Percentiles rank a stretch among this genome's conserved stretches.
These are phyloP conservation scores for Cladorrhinum sp. DNA, from an alignment of 2,329 filamentous ascomycete genomes.

Conservation along the genomic window DNA sequence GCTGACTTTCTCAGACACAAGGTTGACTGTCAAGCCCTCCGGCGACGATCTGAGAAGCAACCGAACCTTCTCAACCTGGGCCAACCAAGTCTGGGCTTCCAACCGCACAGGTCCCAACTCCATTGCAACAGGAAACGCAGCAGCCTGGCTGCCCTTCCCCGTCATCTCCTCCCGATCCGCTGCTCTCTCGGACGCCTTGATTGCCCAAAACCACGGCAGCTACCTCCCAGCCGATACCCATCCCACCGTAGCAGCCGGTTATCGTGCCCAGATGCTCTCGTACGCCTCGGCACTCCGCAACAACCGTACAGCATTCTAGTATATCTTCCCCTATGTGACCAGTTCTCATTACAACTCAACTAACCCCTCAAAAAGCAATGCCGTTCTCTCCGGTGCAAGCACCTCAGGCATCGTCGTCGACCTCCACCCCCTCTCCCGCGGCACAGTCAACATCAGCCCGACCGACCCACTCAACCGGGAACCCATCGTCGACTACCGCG, in stretches of 20 bases:
- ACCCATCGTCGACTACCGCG: slow-evolving; percentile 39
- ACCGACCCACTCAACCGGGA: slow-evolving; percentile 33
- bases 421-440: slow-evolving; percentile 40
- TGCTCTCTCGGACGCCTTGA: slow-evolving; percentile 28
- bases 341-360: neutral
- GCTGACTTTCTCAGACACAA: slow-evolving; percentile 9
- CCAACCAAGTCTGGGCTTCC: slow-evolving; percentile 14
- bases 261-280: slow-evolving; percentile 34
- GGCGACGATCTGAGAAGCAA: slow-evolving; percentile 31
- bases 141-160: slow-evolving; percentile 34
- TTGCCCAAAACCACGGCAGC: slow-evolving; percentile 32
- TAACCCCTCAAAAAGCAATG: slow-evolving; percentile 13
- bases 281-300: slow-evolving; percentile 28
- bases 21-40: slow-evolving; percentile 30
- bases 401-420: slow-evolving; percentile 35
- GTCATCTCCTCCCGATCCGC: slow-evolving; percentile 30
- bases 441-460: slow-evolving; percentile 38
- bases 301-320: slow-evolving; percentile 34
- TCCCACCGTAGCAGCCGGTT: slow-evolving; percentile 38
- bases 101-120: slow-evolving; percentile 32
- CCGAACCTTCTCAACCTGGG: slow-evolving; percentile 33
- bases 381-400: slow-evolving; percentile 28
- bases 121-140: slow-evolving; percentile 31
- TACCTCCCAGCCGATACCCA: slow-evolving; percentile 35
- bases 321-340: neutral